Evolutionary conservation across 805 yeast genomes (phyloP).

Genomic region (Allodekkera sacchari): DNA sequence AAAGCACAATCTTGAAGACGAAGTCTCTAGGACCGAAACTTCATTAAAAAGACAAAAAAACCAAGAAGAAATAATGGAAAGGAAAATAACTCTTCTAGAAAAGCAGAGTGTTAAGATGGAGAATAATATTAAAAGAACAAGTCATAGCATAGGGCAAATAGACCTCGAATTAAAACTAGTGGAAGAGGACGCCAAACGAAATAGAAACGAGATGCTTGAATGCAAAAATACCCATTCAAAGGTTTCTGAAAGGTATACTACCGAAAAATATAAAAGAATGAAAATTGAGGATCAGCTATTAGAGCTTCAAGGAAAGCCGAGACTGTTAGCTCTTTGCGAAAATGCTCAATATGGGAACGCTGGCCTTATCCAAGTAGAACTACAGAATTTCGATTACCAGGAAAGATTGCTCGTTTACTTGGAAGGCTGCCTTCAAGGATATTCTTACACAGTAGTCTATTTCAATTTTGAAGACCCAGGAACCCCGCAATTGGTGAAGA

Average conservation of each 20-base stretch:
- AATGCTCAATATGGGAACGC: not conserved
- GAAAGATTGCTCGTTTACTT: conserved; percentile 1
- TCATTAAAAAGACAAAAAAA: conserved; percentile 5
- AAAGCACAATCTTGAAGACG: conserved; percentile 2
- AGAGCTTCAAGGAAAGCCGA: conserved; percentile 11
- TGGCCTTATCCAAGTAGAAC: conserved; percentile 1
- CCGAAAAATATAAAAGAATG: conserved; percentile 13
- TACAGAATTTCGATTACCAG: conserved; percentile 2
- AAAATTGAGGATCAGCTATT: conserved; percentile 16
- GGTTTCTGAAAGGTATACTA: conserved; percentile 3
- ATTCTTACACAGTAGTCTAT: conserved; percentile 3
- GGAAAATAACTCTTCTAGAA: not conserved
- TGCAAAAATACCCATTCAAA: too few species aligned
- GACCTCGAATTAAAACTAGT: too few species aligned
- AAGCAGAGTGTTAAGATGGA: conserved; percentile 4
- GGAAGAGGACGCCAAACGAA: too few species aligned
- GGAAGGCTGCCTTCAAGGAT: conserved; percentile 5
- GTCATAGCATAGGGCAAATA: conserved; percentile 2
- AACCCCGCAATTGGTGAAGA: not conserved
- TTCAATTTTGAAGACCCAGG: too few species aligned
- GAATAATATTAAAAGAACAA: conserved; percentile 2
- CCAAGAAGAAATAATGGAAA: conserved; percentile 3
- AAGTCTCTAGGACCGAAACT: conserved; percentile 2
- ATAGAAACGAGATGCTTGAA: too few species aligned
- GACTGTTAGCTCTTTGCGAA: conserved; percentile 6